Evolutionary conservation across 257 asterid species (phyloP).

Genomic region (Striga asiatica): DNA sequence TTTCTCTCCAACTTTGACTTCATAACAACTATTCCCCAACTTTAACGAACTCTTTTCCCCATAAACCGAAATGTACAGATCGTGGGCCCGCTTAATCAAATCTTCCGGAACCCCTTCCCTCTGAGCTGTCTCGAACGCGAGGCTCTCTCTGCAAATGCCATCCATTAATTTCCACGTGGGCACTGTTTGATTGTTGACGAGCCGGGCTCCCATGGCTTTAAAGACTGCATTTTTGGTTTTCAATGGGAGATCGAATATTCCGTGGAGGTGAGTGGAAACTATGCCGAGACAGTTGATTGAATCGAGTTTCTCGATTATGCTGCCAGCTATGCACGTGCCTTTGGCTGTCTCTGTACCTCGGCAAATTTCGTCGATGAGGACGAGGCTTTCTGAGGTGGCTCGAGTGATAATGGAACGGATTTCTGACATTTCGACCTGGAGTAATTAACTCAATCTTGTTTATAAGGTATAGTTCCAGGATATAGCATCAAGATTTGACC

Average conservation of each 20-base stretch:
- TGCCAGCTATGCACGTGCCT: slow-evolving; percentile 98
- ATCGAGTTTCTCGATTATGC: slow-evolving; percentile 77
- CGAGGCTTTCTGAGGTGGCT: slow-evolving; percentile 83
- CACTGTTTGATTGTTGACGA: slow-evolving; percentile 38
- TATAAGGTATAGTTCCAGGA: too few relatives aligned
- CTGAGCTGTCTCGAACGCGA: slow-evolving; percentile 92
- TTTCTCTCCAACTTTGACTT: too few relatives aligned
- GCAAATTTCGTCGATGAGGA: slow-evolving; percentile 89
- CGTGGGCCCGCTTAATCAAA: slow-evolving; percentile 64
- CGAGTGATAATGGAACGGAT: slow-evolving; percentile 63
- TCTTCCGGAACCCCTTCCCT: slow-evolving; percentile 78
- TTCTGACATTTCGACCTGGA: slow-evolving; percentile 97
- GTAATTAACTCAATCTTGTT: neutral
- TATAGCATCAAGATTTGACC: too few relatives aligned
- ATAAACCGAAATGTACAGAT: slow-evolving; percentile 53
- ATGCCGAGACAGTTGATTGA: slow-evolving; percentile 63
- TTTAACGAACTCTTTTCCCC: slow-evolving; percentile 19
- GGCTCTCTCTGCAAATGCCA: slow-evolving; percentile 90
- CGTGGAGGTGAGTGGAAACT: slow-evolving; percentile 92
- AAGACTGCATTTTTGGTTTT: slow-evolving; percentile 33
- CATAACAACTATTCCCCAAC: too few relatives aligned
- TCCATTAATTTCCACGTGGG: slow-evolving; percentile 86
- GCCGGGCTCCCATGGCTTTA: slow-evolving; percentile 87
- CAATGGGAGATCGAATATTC: slow-evolving; percentile 74
- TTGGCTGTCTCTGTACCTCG: slow-evolving; percentile 98